Base-by-base conservation (phyloP, 2,329 filamentous ascomycete genomes). In the Sporothrix brasiliensis region DNA sequence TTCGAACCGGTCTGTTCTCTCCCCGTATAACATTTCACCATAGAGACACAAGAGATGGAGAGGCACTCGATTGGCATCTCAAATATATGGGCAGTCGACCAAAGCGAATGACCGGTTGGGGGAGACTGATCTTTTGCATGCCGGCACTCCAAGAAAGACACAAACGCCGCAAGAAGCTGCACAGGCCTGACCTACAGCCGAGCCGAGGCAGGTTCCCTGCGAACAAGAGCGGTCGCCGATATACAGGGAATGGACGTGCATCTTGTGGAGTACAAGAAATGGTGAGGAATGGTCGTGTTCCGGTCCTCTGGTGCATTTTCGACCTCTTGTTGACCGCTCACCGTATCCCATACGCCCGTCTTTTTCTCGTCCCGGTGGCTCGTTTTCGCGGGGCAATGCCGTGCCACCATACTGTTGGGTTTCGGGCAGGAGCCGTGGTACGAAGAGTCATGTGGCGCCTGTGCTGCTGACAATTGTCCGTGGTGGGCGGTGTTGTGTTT, bases 351-450 rank as follows among this genome's bases (percentile, higher is more conserved):
- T 53, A 11, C 13, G 50, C 54, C 30, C 16, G 14, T 67, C 13
- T 19, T 11, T 1, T 54, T 34, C 21, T 24, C 52, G 30, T 68
- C 16, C 66, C 66, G 39, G 24, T 10, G n/a, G 39, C 52, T 68
- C n/a, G 66, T 56, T 68, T 44, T 56, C 52, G 66, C 52, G 39
- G 66, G 39, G 52, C 52, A 56, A 54, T 66, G 52, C 52, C 49
- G 67, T 68, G 41, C n/a, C 41, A 60, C 53, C 39, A 21, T 53
- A 60, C 39, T 19, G 41, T 2, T 24, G 24, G 41, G 39, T 49
- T n/a, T 39, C 27, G 47, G 30, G 41, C n/a, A 53, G 39, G 41
- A 13, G 41, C 24, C 10, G 67, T 60, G 41, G 24, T 21, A 60
- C 41, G 41, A 39, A 47, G 24, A 60, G 53, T 53, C 53, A 34